Percentiles rank a stretch among this genome's conserved stretches.
Conservation (phyloP, 352 stramenopile genomes). For the Pythium sukuiense region DNA sequence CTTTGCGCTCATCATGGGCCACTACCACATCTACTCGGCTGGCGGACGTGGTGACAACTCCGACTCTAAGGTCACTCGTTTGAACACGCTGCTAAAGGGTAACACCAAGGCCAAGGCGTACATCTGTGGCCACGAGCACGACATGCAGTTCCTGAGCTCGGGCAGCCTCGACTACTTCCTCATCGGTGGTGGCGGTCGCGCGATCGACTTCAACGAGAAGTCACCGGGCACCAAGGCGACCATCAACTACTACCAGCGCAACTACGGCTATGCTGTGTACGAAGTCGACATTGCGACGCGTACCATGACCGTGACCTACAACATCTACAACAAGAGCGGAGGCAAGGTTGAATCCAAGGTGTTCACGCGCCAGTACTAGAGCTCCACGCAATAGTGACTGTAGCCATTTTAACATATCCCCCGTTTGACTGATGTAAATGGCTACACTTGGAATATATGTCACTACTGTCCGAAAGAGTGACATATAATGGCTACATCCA, state of each 20-base stretch:
- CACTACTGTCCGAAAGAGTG: neutral
- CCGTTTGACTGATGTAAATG: constrained; percentile 9
- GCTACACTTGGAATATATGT: neutral
- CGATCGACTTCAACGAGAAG: constrained; percentile 17
- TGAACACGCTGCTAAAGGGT: constrained; percentile 21
- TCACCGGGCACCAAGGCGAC: constrained; percentile 18
- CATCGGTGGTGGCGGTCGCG: constrained; percentile 28
- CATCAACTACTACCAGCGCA: constrained; percentile 29
- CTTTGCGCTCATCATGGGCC: constrained; percentile 24
- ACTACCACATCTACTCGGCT: constrained; percentile 30
- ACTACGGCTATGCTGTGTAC: constrained; percentile 28
- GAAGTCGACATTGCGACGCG: constrained; percentile 23
- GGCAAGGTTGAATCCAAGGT: constrained; percentile 26
- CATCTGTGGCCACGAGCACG: constrained; percentile 30
- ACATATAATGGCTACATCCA: neutral
- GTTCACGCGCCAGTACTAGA: constrained; percentile 28
- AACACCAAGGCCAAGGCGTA: constrained; percentile 31
- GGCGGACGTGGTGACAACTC: constrained; percentile 21
- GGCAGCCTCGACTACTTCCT: constrained; percentile 30
- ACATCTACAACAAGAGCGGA: constrained; percentile 31
- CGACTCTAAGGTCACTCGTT: constrained; percentile 14
- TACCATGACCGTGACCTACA: constrained; percentile 26
- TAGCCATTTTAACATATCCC: constrained; percentile 6
- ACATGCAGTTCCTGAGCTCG: constrained; percentile 30
- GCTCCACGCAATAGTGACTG: neutral